phyloP scores from a whole-genome alignment of 2,329 filamentous ascomycete genomes.

The Kalmusia sp. region DNA sequence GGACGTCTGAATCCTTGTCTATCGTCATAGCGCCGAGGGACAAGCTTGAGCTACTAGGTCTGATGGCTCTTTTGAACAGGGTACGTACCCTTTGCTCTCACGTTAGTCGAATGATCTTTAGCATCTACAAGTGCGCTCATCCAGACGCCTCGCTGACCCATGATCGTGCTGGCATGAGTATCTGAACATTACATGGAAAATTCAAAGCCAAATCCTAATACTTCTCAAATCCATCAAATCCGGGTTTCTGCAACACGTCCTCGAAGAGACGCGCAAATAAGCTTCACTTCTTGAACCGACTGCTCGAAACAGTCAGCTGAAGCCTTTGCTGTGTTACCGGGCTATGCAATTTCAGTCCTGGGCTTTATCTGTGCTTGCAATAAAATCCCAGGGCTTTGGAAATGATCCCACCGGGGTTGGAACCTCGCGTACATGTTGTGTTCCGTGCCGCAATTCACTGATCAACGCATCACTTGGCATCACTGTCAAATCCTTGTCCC shows the following conservation, averaged over 20 bases:
- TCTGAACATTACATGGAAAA: background rate
- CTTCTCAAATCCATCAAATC: background rate
- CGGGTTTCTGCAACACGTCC: background rate
- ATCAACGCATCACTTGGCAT: conserved; percentile 14
- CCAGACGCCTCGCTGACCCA: background rate
- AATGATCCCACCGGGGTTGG: background rate
- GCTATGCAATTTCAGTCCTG: background rate
- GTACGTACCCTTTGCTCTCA: background rate
- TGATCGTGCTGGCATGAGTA: background rate
- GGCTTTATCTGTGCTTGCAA: background rate
- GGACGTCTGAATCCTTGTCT: background rate
- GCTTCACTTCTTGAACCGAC: too few species aligned
- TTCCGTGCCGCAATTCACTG: conserved; percentile 17
- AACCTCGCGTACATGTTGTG: conserved; percentile 17
- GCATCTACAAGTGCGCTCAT: background rate
- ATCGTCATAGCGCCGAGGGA: background rate
- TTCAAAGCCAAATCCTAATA: background rate
- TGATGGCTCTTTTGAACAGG: background rate
- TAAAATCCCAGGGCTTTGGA: background rate
- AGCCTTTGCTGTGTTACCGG: background rate
- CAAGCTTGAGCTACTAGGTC: background rate
- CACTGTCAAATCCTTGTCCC: conserved; percentile 12
- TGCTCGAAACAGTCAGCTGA: too few species aligned
- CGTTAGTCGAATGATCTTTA: background rate
- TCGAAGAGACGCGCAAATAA: background rate